A percentile compares a stretch with the other conserved stretches of the same genome.
These are phyloP conservation scores for Clonostachys byssicola DNA, from an alignment of 2,329 filamentous ascomycete species.

Conservation along the genomic window DNA sequence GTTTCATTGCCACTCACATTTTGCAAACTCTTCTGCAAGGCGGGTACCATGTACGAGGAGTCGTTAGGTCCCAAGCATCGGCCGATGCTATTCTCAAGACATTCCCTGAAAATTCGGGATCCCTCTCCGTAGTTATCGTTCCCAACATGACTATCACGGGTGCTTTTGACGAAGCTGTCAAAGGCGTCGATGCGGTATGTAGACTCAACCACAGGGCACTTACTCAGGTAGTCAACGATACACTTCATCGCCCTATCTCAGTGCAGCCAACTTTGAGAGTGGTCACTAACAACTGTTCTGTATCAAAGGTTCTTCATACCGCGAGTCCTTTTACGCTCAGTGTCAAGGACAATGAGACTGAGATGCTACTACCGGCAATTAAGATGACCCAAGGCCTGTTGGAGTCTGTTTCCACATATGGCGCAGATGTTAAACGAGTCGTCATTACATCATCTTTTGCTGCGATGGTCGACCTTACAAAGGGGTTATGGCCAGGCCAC, in stretches of 20 bases:
- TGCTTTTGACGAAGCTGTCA: conserved; percentile 17
- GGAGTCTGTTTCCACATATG: background rate
- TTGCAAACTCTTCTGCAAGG: conserved; percentile 19
- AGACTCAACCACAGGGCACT: no score
- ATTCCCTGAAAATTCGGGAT: no score
- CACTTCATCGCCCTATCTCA: no score
- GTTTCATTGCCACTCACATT: conserved; percentile 22
- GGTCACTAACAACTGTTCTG: no score
- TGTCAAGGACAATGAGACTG: no score
- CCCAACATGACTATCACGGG: conserved; percentile 20
- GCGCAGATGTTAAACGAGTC: background rate
- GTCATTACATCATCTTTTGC: background rate
- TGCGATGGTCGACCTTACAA: background rate
- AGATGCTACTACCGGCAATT: no score
- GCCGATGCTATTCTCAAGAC: conserved; percentile 23
- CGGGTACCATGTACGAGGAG: conserved; percentile 25
- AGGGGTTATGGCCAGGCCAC: background rate
- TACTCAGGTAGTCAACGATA: no score
- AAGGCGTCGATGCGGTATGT: conserved; percentile 7
- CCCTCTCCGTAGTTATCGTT: conserved; percentile 11
- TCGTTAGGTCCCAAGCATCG: conserved; percentile 22
- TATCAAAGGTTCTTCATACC: no score
- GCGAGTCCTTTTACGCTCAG: no score
- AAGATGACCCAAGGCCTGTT: no score
- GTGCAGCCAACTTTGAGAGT: no score